Evolutionary conservation across 805 yeast genomes (phyloP).

Genomic region (Candida wancherniae): DNA sequence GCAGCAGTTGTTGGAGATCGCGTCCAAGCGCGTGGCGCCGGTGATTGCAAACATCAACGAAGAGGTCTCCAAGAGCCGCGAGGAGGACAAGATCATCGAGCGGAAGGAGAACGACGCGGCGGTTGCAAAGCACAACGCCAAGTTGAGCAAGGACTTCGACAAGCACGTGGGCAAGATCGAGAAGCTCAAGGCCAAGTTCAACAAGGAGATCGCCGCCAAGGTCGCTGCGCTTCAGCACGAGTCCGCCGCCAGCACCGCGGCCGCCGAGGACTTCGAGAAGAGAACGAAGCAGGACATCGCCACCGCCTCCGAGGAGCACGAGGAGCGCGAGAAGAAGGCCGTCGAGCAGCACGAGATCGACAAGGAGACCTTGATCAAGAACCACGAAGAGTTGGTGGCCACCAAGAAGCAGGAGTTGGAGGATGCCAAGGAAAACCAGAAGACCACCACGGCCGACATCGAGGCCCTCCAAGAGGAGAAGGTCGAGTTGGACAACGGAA

Average conservation of each 20-base stretch:
- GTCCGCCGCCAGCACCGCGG: slow-evolving; percentile 26
- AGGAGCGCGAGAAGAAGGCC: slow-evolving; percentile 43
- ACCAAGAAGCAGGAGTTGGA: slow-evolving; percentile 41
- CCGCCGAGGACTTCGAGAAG: slow-evolving; percentile 33
- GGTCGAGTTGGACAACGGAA: slow-evolving; percentile 33
- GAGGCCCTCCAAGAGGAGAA: slow-evolving; percentile 43
- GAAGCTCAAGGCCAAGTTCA: slow-evolving; percentile 35
- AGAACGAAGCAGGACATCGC: slow-evolving; percentile 40
- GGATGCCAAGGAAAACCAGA: slow-evolving; percentile 39
- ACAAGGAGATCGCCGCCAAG: slow-evolving; percentile 36
- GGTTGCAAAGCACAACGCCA: slow-evolving; percentile 30
- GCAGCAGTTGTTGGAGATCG: slow-evolving; percentile 51
- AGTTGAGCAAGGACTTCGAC: slow-evolving; percentile 33
- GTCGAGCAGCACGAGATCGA: slow-evolving; percentile 42
- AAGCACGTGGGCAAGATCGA: slow-evolving; percentile 35
- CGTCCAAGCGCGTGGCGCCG: slow-evolving; percentile 52
- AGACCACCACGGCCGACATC: slow-evolving; percentile 39
- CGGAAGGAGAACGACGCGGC: slow-evolving; percentile 35
- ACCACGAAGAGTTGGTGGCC: slow-evolving; percentile 42
- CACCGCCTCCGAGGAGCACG: slow-evolving; percentile 41
- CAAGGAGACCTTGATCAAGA: slow-evolving; percentile 38
- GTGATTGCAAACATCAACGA: slow-evolving; percentile 47
- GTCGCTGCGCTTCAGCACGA: slow-evolving; percentile 20
- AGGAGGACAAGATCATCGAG: slow-evolving; percentile 41
- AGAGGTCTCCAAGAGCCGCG: slow-evolving; percentile 41